A percentile compares a stretch with the other conserved stretches of the same genome.
Evolutionary conservation across 2,329 filamentous ascomycete species (phyloP).

Genomic region (Aspergillus spinulosporus): DNA sequence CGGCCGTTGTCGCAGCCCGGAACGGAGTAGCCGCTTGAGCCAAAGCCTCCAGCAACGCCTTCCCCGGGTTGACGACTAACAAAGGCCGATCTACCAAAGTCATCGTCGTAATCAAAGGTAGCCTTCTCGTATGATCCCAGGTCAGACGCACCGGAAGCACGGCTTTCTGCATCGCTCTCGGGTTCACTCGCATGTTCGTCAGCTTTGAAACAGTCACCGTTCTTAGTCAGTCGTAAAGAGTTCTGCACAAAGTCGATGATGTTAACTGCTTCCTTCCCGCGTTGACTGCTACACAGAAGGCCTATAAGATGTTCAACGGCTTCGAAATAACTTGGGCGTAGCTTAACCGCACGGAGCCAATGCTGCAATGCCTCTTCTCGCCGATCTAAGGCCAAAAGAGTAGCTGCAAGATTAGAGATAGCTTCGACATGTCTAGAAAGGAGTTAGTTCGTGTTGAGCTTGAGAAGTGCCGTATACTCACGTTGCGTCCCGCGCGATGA

Average conservation of each 20-base stretch:
- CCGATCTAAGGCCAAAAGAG: constrained; percentile 77
- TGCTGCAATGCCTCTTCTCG: constrained; percentile 80
- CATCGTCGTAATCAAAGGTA: constrained; percentile 58
- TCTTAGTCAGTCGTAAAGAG: constrained; percentile 59
- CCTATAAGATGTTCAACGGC: constrained; percentile 93
- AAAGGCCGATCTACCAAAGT: constrained; percentile 32
- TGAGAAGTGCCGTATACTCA: constrained; percentile 35
- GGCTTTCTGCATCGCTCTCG: constrained; percentile 57
- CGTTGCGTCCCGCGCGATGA: constrained; percentile 59
- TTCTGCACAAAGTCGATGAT: constrained; percentile 84
- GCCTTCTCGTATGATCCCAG: constrained; percentile 57
- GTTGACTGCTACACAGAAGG: constrained; percentile 76
- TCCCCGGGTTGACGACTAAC: constrained; percentile 32
- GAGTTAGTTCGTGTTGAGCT: constrained; percentile 20
- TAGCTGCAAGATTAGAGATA: constrained; percentile 88
- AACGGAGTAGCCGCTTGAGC: constrained; percentile 80
- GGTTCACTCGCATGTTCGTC: constrained; percentile 61
- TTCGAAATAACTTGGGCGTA: constrained; percentile 86
- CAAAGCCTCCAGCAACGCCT: constrained; percentile 57
- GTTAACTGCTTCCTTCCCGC: constrained; percentile 79
- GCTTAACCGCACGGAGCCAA: constrained; percentile 81
- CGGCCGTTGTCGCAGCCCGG: constrained; percentile 86
- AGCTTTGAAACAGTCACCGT: constrained; percentile 49
- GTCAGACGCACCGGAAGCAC: constrained; percentile 54
- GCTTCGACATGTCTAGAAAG: constrained; percentile 79